These are phyloP conservation scores for Limtongia smithiae DNA, from an alignment of 805 yeast species.

Conservation along the genomic window DNA sequence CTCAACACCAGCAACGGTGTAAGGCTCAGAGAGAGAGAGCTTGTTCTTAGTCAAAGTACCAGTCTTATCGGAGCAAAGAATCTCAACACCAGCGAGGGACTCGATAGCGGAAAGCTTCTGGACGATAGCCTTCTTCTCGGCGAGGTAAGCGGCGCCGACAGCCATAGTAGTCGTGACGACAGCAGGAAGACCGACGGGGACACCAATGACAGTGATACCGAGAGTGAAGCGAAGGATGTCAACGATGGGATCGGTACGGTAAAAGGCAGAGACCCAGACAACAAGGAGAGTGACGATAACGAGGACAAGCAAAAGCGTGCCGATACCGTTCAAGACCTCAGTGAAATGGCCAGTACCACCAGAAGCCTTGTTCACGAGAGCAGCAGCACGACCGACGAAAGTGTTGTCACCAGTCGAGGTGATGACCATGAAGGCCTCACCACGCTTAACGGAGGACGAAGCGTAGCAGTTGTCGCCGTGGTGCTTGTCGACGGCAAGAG, in stretches of 20 bases:
- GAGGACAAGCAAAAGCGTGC: constrained; percentile 83
- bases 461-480: constrained; percentile 85
- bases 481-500: constrained; percentile 90
- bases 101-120: constrained; percentile 96
- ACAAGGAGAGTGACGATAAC: constrained; percentile 82
- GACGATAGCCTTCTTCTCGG: constrained; percentile 95
- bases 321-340: constrained; percentile 96
- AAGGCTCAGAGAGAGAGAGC: constrained; percentile 92
- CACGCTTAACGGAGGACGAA: constrained; percentile 92
- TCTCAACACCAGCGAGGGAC: constrained; percentile 96
- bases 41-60: constrained; percentile 98
- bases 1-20: constrained; percentile 96
- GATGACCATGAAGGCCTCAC: constrained; percentile 92
- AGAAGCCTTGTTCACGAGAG: constrained; percentile 90
- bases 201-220: constrained; percentile 96
- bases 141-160: constrained; percentile 98
- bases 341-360: constrained; percentile 95
- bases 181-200: constrained; percentile 98
- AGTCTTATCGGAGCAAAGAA: constrained; percentile 95
- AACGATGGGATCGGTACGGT: constrained; percentile 85
- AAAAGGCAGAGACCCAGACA: constrained; percentile 92
- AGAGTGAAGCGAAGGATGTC: constrained; percentile 85
- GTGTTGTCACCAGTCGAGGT: constrained; percentile 95
- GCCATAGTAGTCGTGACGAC: constrained; percentile 99
- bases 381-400: constrained; percentile 96